Evolutionary conservation across 805 yeast genomes (phyloP).

Genomic region (Lachancea mirantina): DNA sequence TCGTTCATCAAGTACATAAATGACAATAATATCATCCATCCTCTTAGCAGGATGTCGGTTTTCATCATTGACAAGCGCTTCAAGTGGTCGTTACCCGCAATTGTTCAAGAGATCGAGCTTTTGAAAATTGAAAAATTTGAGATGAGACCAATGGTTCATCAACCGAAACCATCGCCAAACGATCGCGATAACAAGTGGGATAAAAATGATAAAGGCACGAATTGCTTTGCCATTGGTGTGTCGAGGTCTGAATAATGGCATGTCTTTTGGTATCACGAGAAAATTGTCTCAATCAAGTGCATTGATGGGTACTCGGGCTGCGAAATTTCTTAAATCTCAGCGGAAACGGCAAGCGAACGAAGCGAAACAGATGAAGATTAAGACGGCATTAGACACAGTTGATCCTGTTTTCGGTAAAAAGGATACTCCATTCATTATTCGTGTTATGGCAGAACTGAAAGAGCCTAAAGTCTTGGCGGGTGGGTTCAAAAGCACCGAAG

Average conservation of each 20-base stretch:
- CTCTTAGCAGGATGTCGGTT: no score
- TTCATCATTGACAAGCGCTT: no score
- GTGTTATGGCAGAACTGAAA: conserved; percentile 57
- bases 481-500: conserved; percentile 54
- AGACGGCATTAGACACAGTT: conserved; percentile 34
- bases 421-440: conserved; percentile 56
- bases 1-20: no score
- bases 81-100: no score
- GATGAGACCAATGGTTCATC: no score
- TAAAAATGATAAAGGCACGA: background rate
- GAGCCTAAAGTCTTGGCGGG: conserved; percentile 60
- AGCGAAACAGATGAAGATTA: conserved; percentile 28
- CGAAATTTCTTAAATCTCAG: conserved; percentile 29
- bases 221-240: conserved; percentile 4
- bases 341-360: conserved; percentile 30
- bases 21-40: no score
- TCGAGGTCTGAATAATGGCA: conserved; percentile 1
- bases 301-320: conserved; percentile 22
- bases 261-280: conserved; percentile 7
- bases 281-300: conserved; percentile 9
- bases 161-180: no score
- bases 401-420: conserved; percentile 84
- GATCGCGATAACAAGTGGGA: background rate
- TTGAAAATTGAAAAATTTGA: conserved; percentile 7
- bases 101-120: no score